Base-by-base conservation (phyloP, 768 basidiomycete species). In the Russula emetica region DNA sequence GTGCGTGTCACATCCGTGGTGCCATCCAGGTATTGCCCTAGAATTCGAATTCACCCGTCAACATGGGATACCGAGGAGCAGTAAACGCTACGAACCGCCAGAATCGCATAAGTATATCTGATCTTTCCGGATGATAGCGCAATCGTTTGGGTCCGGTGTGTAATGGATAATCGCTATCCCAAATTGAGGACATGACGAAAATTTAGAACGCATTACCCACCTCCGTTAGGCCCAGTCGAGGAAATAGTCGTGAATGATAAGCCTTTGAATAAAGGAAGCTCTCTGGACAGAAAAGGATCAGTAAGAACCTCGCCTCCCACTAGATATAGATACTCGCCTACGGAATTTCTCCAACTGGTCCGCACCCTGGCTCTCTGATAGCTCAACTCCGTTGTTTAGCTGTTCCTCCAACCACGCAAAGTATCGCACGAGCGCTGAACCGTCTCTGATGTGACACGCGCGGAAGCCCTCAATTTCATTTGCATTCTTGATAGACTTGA, bases 1-100 rank as follows among this genome's bases (percentile, higher is more conserved):
- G 93, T 97, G 49, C 95, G 80, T 1, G 94, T 96, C 18, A 90
- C 90, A 71, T 99, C 96, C 1, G 97, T 99, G 0, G 96, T 98
- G 11, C 96, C 96, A 69, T 98, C 96, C 38, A 84, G 73, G 76
- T 87, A 96, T 75, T 97, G 94, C 2, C 82, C 88, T 88, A 64
- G 20, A 0, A 26, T 2, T n/a, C 30, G 16, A 0, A 26, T 2
- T n/a, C 30, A 14, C 24, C 53, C 44, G n/a, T 51, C 47, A 67
- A 13, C 51, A 49, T 8, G 1, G 4, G n/a, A 38, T 28, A 51
- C 24, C 8, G 30, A 56, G 9, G 42, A 18, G 18, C 28, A 3
- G 24, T 6, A 34, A 10, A 28, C 28, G 45, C 16, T 14, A 60
- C 71, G 56, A 68, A 85, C 90, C 92, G 71, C 95, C 95, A 44